A percentile compares a stretch with the other conserved stretches of the same genome.
Conservation (phyloP, 2,329 filamentous ascomycete genomes). For the Acrocalymma vagum region DNA sequence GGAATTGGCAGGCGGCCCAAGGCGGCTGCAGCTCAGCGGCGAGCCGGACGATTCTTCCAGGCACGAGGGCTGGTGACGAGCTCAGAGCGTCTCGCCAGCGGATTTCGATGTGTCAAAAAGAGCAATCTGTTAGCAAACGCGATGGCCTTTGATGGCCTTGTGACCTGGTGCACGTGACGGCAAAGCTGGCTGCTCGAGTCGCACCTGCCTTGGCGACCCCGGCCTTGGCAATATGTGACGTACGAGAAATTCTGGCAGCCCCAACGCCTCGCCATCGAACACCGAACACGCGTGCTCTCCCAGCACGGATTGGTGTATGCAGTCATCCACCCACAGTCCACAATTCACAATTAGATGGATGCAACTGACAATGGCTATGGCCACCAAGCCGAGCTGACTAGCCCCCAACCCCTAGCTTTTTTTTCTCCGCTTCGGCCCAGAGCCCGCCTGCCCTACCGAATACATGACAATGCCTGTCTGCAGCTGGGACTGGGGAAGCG, state of each 20-base stretch:
- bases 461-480: too few species aligned
- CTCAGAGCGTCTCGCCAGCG: constrained; percentile 29
- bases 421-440: constrained; percentile 29
- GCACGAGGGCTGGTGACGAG: constrained; percentile 32
- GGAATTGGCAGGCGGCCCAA: too few species aligned
- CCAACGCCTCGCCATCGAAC: constrained; percentile 29
- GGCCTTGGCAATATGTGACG: constrained; percentile 31
- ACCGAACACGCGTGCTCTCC: constrained; percentile 27
- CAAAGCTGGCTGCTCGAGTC: constrained; percentile 23
- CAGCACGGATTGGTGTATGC: too few species aligned
- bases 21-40: too few species aligned
- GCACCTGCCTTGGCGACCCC: constrained; percentile 14
- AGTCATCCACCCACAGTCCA: too few species aligned
- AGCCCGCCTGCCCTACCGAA: constrained; percentile 33
- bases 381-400: too few species aligned
- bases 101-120: constrained; percentile 40
- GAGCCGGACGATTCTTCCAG: constrained; percentile 22
- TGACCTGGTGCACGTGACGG: constrained; percentile 27
- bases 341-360: too few species aligned
- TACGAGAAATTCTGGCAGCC: constrained; percentile 31
- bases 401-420: constrained; percentile 7
- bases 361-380: too few species aligned
- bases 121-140: constrained; percentile 33
- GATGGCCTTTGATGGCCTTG: constrained; percentile 20
- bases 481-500: constrained; percentile 34